Base-by-base conservation (phyloP, 2,329 filamentous ascomycete species). In the Fusarium humuli region DNA sequence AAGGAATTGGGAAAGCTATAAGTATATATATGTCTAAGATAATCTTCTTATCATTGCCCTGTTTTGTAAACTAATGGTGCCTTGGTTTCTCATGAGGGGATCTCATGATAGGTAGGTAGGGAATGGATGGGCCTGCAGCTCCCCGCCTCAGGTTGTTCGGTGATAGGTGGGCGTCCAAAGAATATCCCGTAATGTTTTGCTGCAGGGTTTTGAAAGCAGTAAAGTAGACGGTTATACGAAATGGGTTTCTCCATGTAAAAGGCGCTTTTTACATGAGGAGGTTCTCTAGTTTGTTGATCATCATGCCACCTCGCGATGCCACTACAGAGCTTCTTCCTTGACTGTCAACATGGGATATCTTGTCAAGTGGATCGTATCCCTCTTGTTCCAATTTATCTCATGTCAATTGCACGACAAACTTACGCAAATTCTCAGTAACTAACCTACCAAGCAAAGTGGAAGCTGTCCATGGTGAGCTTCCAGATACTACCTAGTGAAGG, bases 71-170 rank as follows among this genome's bases (percentile, higher is more conserved):
- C 45, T 53, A 42, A 50, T 44, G 34, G 16, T 32, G 14, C 25
- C 44, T 25, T 42, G 32, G 46, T 34, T 37, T 37, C 47, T 41
- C 20, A 40, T 25, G 22, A 49, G 34, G 34, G 34, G 44, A 57
- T 50, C 52, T 27, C 40, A 44, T 30, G 47, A 53, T 53, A 48
- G 55, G 47, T 53, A 48, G 55, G 47, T 20, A 37, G 23, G 20
- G 29, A n/a, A 46, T 41, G 32, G 18, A 52, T 52, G 32, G 48
- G 32, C 32, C 52, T 20, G 37, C 18, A 47, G 27, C 22, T 25
- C 20, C 67, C 67, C 66, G 61, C 50, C 57, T 55, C 47, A 25
- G 56, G 23, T 13, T 27, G 14, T 46, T 70, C 67, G 67, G 67
- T 67, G 59, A 23, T 71, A 46, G 52, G 56, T 44, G 64, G 70